Evolutionary conservation across 768 basidiomycete genomes (phyloP).

Genomic region (Suillus placidus): DNA sequence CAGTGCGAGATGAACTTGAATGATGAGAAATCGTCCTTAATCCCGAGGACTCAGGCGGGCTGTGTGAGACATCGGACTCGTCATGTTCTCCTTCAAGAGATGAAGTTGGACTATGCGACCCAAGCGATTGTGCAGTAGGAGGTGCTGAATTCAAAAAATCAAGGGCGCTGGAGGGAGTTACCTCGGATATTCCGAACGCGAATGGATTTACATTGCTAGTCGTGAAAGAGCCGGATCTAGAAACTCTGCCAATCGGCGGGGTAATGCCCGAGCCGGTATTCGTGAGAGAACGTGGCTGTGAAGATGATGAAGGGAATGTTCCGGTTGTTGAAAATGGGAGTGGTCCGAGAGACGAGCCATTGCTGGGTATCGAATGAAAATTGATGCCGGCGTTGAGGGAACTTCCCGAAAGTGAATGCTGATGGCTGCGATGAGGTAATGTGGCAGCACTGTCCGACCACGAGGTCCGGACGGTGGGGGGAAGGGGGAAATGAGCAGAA

Average conservation of each 20-base stretch:
- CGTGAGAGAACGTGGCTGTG: constrained; percentile 28
- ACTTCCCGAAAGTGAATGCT: constrained; percentile 33
- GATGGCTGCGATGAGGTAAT: constrained; percentile 34
- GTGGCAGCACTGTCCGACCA: constrained; percentile 33
- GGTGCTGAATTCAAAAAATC: constrained; percentile 31
- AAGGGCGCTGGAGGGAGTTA: constrained; percentile 27
- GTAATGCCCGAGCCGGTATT: constrained; percentile 30
- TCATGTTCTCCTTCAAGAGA: constrained; percentile 59
- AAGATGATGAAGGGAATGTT: constrained; percentile 31
- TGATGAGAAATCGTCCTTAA: constrained; percentile 20
- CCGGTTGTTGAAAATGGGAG: constrained; percentile 34
- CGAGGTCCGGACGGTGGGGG: constrained; percentile 28
- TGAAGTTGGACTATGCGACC: constrained; percentile 31
- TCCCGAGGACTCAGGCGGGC: constrained; percentile 34
- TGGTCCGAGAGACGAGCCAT: constrained; percentile 31
- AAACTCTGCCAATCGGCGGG: constrained; percentile 53
- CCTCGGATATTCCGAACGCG: constrained; percentile 38
- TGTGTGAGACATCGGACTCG: constrained; percentile 45
- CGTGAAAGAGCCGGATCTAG: constrained; percentile 59
- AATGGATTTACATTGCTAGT: constrained; percentile 45
- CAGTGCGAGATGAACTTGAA: constrained; percentile 28
- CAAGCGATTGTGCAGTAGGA: constrained; percentile 15
- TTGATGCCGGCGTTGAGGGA: constrained; percentile 27
- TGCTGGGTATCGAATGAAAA: constrained; percentile 38
- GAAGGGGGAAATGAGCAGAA: constrained; percentile 27